Conservation (phyloP, 805 yeast species). For the Ascoidea tarda region DNA sequence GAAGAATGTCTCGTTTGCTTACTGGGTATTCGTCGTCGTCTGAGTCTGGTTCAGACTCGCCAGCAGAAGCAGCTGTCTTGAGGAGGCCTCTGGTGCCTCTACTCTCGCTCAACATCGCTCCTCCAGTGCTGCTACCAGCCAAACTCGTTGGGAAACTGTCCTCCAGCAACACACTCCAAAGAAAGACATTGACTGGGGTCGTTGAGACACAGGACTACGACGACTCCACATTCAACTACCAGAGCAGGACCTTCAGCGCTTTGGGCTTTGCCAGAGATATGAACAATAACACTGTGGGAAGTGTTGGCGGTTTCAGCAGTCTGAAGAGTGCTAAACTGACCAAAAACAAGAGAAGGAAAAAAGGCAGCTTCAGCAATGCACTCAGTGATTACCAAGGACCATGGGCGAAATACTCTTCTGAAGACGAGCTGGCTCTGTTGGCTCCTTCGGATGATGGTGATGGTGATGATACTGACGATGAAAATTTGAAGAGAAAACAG, state of each 20-base stretch:
- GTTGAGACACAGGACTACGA: slow-evolving; percentile 23
- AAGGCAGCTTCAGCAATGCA: slow-evolving; percentile 27
- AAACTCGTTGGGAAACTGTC: background rate
- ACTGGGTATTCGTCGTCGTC: background rate
- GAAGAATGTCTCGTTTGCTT: too few relatives aligned
- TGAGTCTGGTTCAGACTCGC: background rate
- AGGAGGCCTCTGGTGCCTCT: too few relatives aligned
- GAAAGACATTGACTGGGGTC: slow-evolving; percentile 16
- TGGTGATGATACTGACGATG: slow-evolving; percentile 12
- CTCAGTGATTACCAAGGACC: slow-evolving; percentile 33
- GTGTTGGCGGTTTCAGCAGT: too few relatives aligned
- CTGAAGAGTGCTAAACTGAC: slow-evolving; percentile 11
- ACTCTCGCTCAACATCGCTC: background rate
- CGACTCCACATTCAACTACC: slow-evolving; percentile 24
- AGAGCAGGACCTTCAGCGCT: slow-evolving; percentile 22
- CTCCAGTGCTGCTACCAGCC: background rate
- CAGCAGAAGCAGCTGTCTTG: too few relatives aligned
- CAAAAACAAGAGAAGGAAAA: slow-evolving; percentile 21
- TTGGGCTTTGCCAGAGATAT: too few relatives aligned
- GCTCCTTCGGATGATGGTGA: slow-evolving; percentile 12
- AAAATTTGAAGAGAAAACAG: slow-evolving; percentile 21
- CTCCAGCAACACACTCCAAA: background rate
- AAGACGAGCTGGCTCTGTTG: too few relatives aligned
- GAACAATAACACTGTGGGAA: too few relatives aligned
- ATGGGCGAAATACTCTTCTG: slow-evolving; percentile 37